These are phyloP conservation scores for Acrocalymma vagum DNA, from an alignment of 2,329 filamentous ascomycete genomes.

Conservation along the genomic window DNA sequence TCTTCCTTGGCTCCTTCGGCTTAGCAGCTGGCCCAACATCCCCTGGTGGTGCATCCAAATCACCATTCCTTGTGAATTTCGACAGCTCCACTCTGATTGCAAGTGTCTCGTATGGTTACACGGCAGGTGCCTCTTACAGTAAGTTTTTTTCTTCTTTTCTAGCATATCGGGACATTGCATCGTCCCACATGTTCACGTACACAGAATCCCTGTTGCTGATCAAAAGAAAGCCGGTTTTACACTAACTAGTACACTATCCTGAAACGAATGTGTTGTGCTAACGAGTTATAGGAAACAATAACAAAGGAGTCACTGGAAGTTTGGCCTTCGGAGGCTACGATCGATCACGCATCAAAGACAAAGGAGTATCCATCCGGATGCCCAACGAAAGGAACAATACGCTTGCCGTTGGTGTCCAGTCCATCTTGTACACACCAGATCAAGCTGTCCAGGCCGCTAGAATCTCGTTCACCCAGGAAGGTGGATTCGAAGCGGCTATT, in stretches of 20 bases:
- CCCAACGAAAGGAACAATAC: conserved; percentile 26
- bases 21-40: conserved; percentile 24
- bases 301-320: conserved; percentile 35
- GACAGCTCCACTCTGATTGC: conserved; percentile 19
- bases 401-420: conserved; percentile 35
- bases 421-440: conserved; percentile 31
- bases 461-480: conserved; percentile 18
- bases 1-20: conserved; percentile 43
- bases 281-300: conserved; percentile 33
- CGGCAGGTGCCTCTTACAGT: conserved; percentile 46
- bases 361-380: conserved; percentile 26
- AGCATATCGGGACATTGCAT: neutral
- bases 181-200: neutral
- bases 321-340: conserved; percentile 54
- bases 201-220: neutral
- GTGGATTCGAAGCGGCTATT: conserved; percentile 39
- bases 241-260: no score
- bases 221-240: no score
- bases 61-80: conserved; percentile 33
- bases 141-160: conserved; percentile 23
- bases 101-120: conserved; percentile 43
- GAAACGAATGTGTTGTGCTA: no score
- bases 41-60: conserved; percentile 8
- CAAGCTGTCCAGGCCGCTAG: conserved; percentile 14
- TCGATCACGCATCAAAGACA: conserved; percentile 34